Percentiles rank a stretch among this genome's conserved stretches.
These are phyloP conservation scores for Macrocystidia cucumis DNA, from an alignment of 1,284 basidiomycete species.

Conservation along the genomic window DNA sequence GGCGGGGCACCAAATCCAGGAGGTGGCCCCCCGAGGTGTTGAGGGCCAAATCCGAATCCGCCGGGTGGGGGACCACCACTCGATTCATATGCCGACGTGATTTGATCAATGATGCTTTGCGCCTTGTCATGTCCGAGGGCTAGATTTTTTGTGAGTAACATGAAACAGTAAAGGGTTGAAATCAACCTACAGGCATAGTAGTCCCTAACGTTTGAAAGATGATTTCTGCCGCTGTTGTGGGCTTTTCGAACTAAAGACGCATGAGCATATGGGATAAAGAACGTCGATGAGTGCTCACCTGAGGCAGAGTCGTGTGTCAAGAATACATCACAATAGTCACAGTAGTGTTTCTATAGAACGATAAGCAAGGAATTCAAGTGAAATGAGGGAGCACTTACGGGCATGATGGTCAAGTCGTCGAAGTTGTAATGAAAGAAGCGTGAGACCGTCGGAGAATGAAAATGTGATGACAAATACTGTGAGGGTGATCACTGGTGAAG, in stretches of 20 bases:
- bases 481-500: too few relatives aligned
- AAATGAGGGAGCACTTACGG: conserved; percentile 29
- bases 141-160: conserved; percentile 18
- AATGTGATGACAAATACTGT: too few relatives aligned
- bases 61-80: conserved; percentile 80
- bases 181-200: conserved; percentile 88
- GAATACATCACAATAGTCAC: conserved; percentile 92
- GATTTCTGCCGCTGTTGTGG: conserved; percentile 96
- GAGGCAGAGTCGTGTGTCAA: conserved; percentile 86
- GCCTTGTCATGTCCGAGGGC: conserved; percentile 94
- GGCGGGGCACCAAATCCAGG: conserved; percentile 40
- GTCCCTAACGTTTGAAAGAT: conserved; percentile 92
- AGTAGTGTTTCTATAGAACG: conserved; percentile 70
- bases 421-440: conserved; percentile 9
- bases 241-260: conserved; percentile 80
- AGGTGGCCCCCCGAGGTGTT: conserved; percentile 57
- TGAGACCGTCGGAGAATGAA: conserved; percentile 8
- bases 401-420: conserved; percentile 30
- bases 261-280: too few relatives aligned
- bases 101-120: conserved; percentile 94
- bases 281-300: conserved; percentile 39
- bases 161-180: not conserved
- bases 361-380: conserved; percentile 6
- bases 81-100: conserved; percentile 85
- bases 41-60: conserved; percentile 74